These are phyloP conservation scores for Hepatocystis sp. DNA, from an alignment of 169 alveolate species.

Conservation along the genomic window DNA sequence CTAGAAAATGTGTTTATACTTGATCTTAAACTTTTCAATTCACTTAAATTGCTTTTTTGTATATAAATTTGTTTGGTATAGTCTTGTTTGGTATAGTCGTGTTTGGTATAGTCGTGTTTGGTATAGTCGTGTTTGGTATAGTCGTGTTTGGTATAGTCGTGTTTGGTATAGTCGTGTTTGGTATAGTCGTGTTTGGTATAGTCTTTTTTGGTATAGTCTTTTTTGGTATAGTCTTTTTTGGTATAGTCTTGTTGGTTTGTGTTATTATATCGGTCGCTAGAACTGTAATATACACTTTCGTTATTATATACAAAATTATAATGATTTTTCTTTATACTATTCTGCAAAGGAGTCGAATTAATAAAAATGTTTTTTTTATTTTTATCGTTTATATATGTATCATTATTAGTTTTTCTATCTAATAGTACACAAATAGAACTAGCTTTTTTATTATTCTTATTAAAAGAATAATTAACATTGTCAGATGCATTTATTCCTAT, in stretches of 20 bases:
- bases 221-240: too few relatives aligned
- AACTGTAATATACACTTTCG: slow-evolving; percentile 3
- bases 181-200: too few relatives aligned
- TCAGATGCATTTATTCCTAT: too few relatives aligned
- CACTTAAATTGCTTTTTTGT: slow-evolving; percentile 14
- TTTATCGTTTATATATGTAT: slow-evolving; percentile 1
- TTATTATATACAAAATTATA: too few relatives aligned
- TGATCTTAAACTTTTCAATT: slow-evolving; percentile 50
- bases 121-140: too few relatives aligned
- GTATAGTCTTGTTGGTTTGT: background rate
- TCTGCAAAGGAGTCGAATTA: slow-evolving; percentile 26
- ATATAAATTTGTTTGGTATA: background rate
- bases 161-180: too few relatives aligned
- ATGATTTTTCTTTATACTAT: background rate
- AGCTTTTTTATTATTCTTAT: slow-evolving; percentile 2
- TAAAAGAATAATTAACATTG: background rate
- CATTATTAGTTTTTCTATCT: background rate
- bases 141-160: too few relatives aligned
- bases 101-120: background rate
- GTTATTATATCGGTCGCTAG: too few relatives aligned
- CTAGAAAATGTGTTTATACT: slow-evolving; percentile 33
- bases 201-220: too few relatives aligned
- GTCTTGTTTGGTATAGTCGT: background rate
- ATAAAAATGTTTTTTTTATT: slow-evolving; percentile 24
- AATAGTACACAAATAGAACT: background rate